Evolutionary conservation across 1,284 basidiomycete species (phyloP).

Genomic region (Ustilago cynodontis): DNA sequence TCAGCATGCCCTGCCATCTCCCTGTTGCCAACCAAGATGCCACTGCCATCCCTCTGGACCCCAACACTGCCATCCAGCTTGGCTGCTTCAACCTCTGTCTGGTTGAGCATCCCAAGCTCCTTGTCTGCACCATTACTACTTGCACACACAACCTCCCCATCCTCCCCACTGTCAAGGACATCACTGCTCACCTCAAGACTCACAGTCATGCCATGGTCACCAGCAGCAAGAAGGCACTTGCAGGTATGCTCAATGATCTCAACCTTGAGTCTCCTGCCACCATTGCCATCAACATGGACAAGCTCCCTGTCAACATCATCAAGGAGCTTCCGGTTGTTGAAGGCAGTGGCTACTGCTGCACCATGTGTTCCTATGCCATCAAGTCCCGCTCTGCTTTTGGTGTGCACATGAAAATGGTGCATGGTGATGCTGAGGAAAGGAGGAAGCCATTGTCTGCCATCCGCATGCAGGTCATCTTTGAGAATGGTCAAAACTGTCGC

Average conservation of each 20-base stretch:
- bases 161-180: background rate
- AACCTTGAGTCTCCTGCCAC: background rate
- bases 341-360: slow-evolving; percentile 1
- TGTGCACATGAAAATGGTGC: background rate
- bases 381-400: background rate
- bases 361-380: background rate
- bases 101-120: background rate
- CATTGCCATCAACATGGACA: background rate
- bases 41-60: background rate
- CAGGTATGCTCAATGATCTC: background rate
- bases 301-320: slow-evolving; percentile 9
- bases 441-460: background rate
- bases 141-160: background rate
- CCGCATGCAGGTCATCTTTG: background rate
- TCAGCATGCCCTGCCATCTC: background rate
- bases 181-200: slow-evolving; percentile 3
- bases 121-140: background rate
- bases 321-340: slow-evolving; percentile 1
- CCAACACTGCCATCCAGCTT: slow-evolving; percentile 1
- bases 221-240: background rate
- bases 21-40: slow-evolving; percentile 2
- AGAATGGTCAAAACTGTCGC: slow-evolving; percentile 1
- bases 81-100: slow-evolving; percentile 6
- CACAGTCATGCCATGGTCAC: background rate
- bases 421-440: background rate